A percentile compares a stretch with the other conserved stretches of the same genome.
These are phyloP conservation scores for Candida ascalaphidarum DNA, from an alignment of 805 yeast species.

Conservation along the genomic window DNA sequence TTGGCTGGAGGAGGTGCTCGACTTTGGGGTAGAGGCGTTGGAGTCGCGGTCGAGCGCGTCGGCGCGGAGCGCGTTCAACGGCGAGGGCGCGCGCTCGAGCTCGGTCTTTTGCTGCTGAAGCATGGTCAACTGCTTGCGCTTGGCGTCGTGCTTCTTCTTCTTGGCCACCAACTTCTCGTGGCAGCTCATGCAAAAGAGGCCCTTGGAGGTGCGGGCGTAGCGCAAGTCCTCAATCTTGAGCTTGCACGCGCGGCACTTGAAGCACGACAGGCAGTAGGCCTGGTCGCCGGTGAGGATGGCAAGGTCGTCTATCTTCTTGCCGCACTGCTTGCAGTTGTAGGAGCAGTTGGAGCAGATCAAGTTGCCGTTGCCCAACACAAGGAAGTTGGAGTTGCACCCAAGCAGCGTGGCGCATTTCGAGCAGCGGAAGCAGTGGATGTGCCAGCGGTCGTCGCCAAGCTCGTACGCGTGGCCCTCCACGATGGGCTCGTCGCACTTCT, in stretches of 20 bases:
- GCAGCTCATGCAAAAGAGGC: conserved; percentile 87
- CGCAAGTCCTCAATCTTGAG: conserved; percentile 77
- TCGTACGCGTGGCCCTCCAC: conserved; percentile 93
- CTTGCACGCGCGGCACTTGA: conserved; percentile 83
- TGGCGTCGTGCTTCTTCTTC: conserved; percentile 55
- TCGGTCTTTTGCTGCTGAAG: conserved; percentile 11
- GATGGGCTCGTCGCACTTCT: conserved; percentile 40
- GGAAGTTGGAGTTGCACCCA: conserved; percentile 82
- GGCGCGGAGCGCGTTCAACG: too few species aligned
- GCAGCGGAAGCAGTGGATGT: conserved; percentile 84
- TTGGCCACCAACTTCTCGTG: conserved; percentile 76
- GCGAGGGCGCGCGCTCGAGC: not conserved
- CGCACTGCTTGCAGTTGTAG: conserved; percentile 82
- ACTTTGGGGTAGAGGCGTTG: conserved; percentile 8
- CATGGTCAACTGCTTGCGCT: conserved; percentile 25
- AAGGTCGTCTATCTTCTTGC: conserved; percentile 80
- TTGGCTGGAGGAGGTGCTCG: conserved; percentile 2
- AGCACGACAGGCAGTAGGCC: conserved; percentile 88
- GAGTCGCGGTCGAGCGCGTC: conserved; percentile 5
- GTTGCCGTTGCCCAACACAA: conserved; percentile 89
- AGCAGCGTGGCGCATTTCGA: conserved; percentile 71
- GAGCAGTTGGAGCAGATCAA: conserved; percentile 87
- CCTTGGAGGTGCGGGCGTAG: conserved; percentile 89
- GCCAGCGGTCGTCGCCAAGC: conserved; percentile 93
- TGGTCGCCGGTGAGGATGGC: conserved; percentile 94